These are phyloP conservation scores for Trichoderma oligosporum DNA, from an alignment of 2,329 filamentous ascomycete species.

Conservation along the genomic window DNA sequence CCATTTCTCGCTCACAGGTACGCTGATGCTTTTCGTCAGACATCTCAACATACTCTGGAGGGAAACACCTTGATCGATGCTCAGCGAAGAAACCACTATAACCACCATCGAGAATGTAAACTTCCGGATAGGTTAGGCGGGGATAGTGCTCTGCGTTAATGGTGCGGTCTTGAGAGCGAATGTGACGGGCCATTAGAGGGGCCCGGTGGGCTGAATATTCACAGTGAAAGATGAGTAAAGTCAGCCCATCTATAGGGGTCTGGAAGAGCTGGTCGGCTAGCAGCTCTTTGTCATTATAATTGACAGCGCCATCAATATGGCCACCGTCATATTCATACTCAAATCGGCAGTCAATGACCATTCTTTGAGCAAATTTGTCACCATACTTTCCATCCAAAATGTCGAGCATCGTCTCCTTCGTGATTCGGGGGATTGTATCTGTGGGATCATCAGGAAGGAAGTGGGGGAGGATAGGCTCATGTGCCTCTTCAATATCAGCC, in stretches of 20 bases:
- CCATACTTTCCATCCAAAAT: slow-evolving; percentile 82
- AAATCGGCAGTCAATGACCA: slow-evolving; percentile 94
- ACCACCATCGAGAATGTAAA: slow-evolving; percentile 94
- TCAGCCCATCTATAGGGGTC: slow-evolving; percentile 62
- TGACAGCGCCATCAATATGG: slow-evolving; percentile 88
- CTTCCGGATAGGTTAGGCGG: slow-evolving; percentile 85
- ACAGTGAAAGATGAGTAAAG: slow-evolving; percentile 90
- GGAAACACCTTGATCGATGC: slow-evolving; percentile 77
- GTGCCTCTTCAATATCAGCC: slow-evolving; percentile 76
- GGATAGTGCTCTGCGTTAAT: slow-evolving; percentile 85
- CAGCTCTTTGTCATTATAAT: slow-evolving; percentile 94
- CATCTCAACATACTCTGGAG: slow-evolving; percentile 97
- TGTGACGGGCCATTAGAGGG: slow-evolving; percentile 90
- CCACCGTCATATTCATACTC: slow-evolving; percentile 98
- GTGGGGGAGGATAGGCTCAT: slow-evolving; percentile 74
- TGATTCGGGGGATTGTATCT: slow-evolving; percentile 85
- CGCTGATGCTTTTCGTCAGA: slow-evolving; percentile 83
- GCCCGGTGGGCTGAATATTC: slow-evolving; percentile 97
- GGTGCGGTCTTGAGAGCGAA: slow-evolving; percentile 83
- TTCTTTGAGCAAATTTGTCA: slow-evolving; percentile 70
- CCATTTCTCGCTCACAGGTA: slow-evolving; percentile 92
- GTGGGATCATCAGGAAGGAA: slow-evolving; percentile 75
- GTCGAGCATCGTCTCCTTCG: slow-evolving; percentile 74
- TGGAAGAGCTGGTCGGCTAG: slow-evolving; percentile 76
- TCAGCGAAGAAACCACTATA: slow-evolving; percentile 89